Evolutionary conservation across 371 early-diverging fungal genomes (phyloP), one percentile per base, ranked within the genome.

Genomic region (Actinomortierella wolfii): DNA sequence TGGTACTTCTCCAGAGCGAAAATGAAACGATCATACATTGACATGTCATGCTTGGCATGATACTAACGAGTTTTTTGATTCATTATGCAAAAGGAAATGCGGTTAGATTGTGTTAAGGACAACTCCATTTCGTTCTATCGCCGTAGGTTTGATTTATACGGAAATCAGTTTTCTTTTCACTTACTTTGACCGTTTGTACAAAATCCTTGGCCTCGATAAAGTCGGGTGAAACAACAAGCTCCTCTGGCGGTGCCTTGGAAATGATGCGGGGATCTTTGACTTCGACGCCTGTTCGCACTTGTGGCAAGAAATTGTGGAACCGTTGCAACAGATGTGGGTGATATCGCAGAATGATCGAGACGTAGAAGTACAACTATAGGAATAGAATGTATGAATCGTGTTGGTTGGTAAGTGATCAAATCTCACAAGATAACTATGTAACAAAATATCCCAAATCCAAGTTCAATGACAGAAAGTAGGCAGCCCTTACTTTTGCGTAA

Each of bases 141-240:
- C n/a, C n/a, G n/a, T n/a, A n/a, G n/a, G n/a, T n/a, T n/a, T n/a
- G n/a, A n/a, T n/a, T n/a, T n/a, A 34, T 34, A 34, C 34, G 11
- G 34, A 34, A 34, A 34, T 6, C 34, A 34, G 34, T 11, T 6
- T 34, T 34, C 11, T 34, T 34, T 34, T 34, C 11, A 28, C 48
- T 3, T 60, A 73, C 74, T 57, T 73, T 73, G 43, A 73, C 74
- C 13, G 67, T 60, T 42, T 73, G 74, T 20, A 73, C 59, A 61
- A 73, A 73, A 51, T 73, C 67, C 41, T 67, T 73, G 56, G 74
- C 74, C 20, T 73, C 74, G 45, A 73, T 73, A 51, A 73, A 73
- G 24, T 73, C 74, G 3, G 63, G 74, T 21, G 74, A 73, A 1
- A 67, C 64, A 18, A 73, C 67, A 13, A 73, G 39, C 34, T 73